Base-by-base conservation (phyloP, 345 rosid species). In the Gossypium longicalyx region DNA sequence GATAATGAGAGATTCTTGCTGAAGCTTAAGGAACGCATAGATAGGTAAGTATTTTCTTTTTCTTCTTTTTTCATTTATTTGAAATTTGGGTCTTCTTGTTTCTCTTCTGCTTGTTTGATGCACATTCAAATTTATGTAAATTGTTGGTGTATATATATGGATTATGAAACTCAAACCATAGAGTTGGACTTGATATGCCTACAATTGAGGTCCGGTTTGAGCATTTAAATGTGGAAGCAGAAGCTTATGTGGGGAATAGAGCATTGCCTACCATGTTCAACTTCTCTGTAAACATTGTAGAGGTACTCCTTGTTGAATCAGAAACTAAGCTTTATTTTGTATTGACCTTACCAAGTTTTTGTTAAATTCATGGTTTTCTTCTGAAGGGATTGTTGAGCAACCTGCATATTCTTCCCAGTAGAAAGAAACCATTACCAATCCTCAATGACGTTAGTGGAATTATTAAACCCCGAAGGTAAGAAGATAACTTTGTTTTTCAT, bases 201-300 rank as follows among this genome's bases (percentile, higher is more conserved):
- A 88, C 93, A 2, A 91, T 93, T 74, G 95, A 93, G 83, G 98
- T 93, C 12, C 83, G 97, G 77, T 91, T 91, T 20, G 93, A 93
- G 82, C 88, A 87, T 81, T 53, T 93, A 3, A 87, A 81, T 65
- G 81, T 89, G 1, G 87, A 87, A 67, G 93, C 90, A 16, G 84
- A 87, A 77, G 88, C 93, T 72, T 77, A 87, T 76, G 83, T 84
- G 1, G 91, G 93, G 70, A 27, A 87, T 61, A 83, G 93, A 80
- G 89, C 89, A 57, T 76, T 86, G 47, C 93, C 93, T 41, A 87
- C 93, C 2, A 67, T 89, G 12, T 74, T 84, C 79, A 89, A 89
- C 60, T 87, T 76, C 74, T 74, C 66, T 16, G 72, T 71, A n/a
- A 89, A 89, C 43, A 80, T 87, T 72, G 4, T 89, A 4, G 88